Evolutionary conservation across 2,329 filamentous ascomycete genomes (phyloP), one percentile per base, ranked within the genome.

Genomic region (Rutstroemia sp.): DNA sequence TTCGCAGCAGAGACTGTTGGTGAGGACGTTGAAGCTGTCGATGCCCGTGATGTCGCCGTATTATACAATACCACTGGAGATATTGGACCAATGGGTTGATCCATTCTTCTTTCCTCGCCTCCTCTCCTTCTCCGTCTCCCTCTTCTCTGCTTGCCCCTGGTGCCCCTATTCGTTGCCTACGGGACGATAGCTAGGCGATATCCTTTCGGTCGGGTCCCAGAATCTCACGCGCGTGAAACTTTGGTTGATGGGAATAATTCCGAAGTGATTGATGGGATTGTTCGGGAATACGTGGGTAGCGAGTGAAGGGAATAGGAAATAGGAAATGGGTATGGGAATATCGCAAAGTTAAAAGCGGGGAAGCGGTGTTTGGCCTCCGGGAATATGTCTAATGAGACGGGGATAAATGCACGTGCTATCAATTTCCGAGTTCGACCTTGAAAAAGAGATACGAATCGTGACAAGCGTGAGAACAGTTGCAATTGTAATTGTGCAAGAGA

Each of bases 181-280:
- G 39, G 17, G 39, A 17, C 16, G 10, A 42, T 10, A 7, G 10
- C 30, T 34, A 34, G 8, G 30, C 30, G 30, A 34, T 25, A 21
- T 51, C 25, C 34, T 30, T 19, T 16, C n/a, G 14, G 21, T 27
- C 17, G 19, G 16, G n/a, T 27, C 17, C 23, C 39, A 25, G 39
- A 4, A 42, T 19, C 39, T n/a, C 39, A 17, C 1, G 39, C 53
- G 30, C 27, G 37, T 42, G 48, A 23, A 37, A 39, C 21, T 14
- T 62, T 62, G 64, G 65, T 64, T 66, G 65, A 64, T 67, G 66
- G 66, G 57, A 67, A 66, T 69, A 67, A 67, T 34, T 39, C 48
- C 25, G 27, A 54, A 19, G 12, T 14, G 30, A 37, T 21, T 21
- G 9, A 34, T 19, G 16, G 12, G 48, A 39, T 41, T 17, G 51